Evolutionary conservation across 192 early-diverging fungal genomes (phyloP), one percentile per base, ranked within the genome.

Genomic region (Coemansia sp.): DNA sequence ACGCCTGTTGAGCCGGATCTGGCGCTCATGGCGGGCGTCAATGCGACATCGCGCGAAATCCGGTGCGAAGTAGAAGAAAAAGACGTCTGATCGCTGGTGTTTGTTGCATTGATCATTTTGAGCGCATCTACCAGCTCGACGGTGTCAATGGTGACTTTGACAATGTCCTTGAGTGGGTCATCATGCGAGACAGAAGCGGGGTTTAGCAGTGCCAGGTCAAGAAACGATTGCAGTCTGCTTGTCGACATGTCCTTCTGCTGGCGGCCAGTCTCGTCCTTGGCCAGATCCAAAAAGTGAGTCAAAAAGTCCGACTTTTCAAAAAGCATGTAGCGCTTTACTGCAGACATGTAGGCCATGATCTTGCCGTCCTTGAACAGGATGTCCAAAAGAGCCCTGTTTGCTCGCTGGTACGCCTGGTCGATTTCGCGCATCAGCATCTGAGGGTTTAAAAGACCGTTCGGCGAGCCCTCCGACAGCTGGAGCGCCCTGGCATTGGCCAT

Each of bases 291-390:
- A 71, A 99, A 99, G 48, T 95, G 95, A 2, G 89, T 92, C 49
- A 99, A 74, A 67, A 91, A 99, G 69, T 99, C 97, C 0, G 92
- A 92, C 69, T 93, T 92, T 69, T 96, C 93, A 63, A 98, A 84
- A 60, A 99, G 83, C 54, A 96, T 91, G 74, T 94, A 96, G 40
- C 88, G 90, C 78, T 99, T 99, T 25, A 97, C 75, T 4, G 94
- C 96, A 80, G 90, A 71, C 72, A 96, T 80, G 20, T 94, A 82
- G 20, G 80, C 85, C 57, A 94, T 82, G 20, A 98, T 80, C 64
- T 91, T 77, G 60, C 91, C 85, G 30, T 94, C 91, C 56, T 90
- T 86, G 34, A 96, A 67, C 56, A 99, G 73, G 20, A 97, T 67
- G 62, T 88, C 82, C 22, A 99, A 65, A 10, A 99, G 80, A 8